Conservation (phyloP, 73 alveolate genomes). For the Symbiodinium pilosum region DNA sequence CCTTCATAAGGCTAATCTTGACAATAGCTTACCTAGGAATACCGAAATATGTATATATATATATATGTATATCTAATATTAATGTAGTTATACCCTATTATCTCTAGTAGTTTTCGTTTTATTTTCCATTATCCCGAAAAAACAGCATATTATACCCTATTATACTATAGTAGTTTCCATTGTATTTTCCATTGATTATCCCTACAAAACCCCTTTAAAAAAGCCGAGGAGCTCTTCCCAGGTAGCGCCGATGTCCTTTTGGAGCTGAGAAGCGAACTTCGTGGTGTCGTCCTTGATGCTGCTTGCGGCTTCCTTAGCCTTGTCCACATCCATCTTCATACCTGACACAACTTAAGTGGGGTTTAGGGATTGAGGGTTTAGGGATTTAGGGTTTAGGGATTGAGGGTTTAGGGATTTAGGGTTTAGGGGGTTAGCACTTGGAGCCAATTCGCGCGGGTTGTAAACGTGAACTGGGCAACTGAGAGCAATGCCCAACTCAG, state of each 20-base stretch:
- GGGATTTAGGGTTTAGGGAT: too few relatives aligned
- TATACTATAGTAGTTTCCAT: too few relatives aligned
- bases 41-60: too few relatives aligned
- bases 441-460: background rate
- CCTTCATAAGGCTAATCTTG: too few relatives aligned
- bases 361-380: too few relatives aligned
- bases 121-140: too few relatives aligned
- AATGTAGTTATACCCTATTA: too few relatives aligned
- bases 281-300: conserved; percentile 23
- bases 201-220: background rate
- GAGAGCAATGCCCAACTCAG: conserved; percentile 43
- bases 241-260: conserved; percentile 46
- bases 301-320: conserved; percentile 29
- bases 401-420: too few relatives aligned
- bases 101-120: too few relatives aligned
- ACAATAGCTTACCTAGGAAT: too few relatives aligned
- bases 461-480: background rate
- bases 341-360: background rate
- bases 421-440: background rate
- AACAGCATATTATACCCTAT: too few relatives aligned
- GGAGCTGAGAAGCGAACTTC: conserved; percentile 22
- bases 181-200: background rate
- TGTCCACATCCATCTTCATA: conserved; percentile 37
- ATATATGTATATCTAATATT: too few relatives aligned
- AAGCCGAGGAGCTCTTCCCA: conserved; percentile 53